Evolutionary conservation across 2,329 filamentous ascomycete species (phyloP).

Genomic region (Pyrenochaeta sp.): DNA sequence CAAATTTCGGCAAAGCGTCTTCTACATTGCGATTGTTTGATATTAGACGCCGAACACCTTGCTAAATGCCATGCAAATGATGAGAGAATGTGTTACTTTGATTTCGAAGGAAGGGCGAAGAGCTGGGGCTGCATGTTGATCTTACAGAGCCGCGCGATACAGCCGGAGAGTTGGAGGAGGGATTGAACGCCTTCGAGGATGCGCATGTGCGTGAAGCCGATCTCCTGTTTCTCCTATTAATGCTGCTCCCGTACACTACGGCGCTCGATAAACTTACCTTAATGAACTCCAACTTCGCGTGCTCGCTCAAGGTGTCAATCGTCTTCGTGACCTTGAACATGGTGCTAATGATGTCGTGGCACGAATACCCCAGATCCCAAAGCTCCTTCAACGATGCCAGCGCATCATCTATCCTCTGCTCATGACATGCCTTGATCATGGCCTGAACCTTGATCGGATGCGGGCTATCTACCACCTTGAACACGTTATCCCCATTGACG

Average conservation of each 20-base stretch:
- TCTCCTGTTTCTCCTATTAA: slow-evolving; percentile 64
- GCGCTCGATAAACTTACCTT: slow-evolving; percentile 55
- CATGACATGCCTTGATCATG: slow-evolving; percentile 97
- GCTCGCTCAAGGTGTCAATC: slow-evolving; percentile 88
- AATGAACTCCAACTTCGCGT: slow-evolving; percentile 96
- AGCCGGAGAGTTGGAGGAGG: slow-evolving; percentile 90
- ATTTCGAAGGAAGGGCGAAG: slow-evolving; percentile 62
- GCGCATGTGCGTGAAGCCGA: slow-evolving; percentile 99
- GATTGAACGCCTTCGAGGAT: slow-evolving; percentile 98
- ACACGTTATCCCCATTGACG: slow-evolving; percentile 97
- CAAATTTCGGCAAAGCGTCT: no score
- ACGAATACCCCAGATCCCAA: slow-evolving; percentile 96
- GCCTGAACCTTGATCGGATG: slow-evolving; percentile 98
- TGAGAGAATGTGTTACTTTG: slow-evolving; percentile 14
- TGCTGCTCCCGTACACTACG: neutral
- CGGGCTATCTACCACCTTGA: slow-evolving; percentile 95
- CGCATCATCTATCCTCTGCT: slow-evolving; percentile 87
- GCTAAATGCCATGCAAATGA: slow-evolving; percentile 38
- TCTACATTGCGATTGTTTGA: neutral
- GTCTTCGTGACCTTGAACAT: slow-evolving; percentile 99
- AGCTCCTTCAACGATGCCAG: slow-evolving; percentile 87
- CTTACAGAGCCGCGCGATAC: slow-evolving; percentile 87
- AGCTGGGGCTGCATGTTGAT: slow-evolving; percentile 94
- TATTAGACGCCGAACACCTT: slow-evolving; percentile 37
- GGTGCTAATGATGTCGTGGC: slow-evolving; percentile 97